These are phyloP conservation scores for Stereocaulon alpinum DNA, from an alignment of 495 filamentous ascomycete genomes.

Conservation along the genomic window DNA sequence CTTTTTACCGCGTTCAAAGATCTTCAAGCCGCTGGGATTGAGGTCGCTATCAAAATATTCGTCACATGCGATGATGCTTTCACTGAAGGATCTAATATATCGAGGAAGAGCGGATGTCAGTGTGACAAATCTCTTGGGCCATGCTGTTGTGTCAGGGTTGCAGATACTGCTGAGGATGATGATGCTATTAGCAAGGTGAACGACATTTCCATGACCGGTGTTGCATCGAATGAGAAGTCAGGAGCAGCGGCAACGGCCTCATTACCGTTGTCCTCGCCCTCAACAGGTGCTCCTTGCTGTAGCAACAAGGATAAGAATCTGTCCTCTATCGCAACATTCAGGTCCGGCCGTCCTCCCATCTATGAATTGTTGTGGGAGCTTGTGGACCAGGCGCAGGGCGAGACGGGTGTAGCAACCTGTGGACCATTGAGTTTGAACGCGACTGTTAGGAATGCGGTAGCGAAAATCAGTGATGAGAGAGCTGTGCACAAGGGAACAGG, in stretches of 20 bases:
- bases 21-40: constrained; percentile 24
- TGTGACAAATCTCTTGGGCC: constrained; percentile 22
- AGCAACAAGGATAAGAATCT: not conserved
- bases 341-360: constrained; percentile 11
- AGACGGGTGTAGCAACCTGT: constrained; percentile 76
- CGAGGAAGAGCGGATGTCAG: constrained; percentile 5
- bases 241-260: not conserved
- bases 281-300: not conserved
- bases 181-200: not conserved
- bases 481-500: constrained; percentile 87
- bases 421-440: constrained; percentile 60
- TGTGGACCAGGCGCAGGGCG: constrained; percentile 66
- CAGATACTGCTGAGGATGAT: not conserved
- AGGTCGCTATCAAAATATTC: constrained; percentile 45
- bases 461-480: constrained; percentile 67
- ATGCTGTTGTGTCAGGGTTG: constrained; percentile 18
- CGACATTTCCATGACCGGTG: not conserved
- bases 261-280: not conserved
- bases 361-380: constrained; percentile 37
- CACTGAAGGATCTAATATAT: constrained; percentile 7
- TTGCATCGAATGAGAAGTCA: too few species aligned
- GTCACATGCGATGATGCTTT: constrained; percentile 45
- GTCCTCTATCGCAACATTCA: constrained; percentile 2
- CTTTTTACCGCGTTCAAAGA: constrained; percentile 42
- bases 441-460: constrained; percentile 55